Percentiles rank a stretch among this genome's conserved stretches.
These are phyloP conservation scores for Mortierella sp. DNA, from an alignment of 371 early-diverging fungal genomes.

Conservation along the genomic window DNA sequence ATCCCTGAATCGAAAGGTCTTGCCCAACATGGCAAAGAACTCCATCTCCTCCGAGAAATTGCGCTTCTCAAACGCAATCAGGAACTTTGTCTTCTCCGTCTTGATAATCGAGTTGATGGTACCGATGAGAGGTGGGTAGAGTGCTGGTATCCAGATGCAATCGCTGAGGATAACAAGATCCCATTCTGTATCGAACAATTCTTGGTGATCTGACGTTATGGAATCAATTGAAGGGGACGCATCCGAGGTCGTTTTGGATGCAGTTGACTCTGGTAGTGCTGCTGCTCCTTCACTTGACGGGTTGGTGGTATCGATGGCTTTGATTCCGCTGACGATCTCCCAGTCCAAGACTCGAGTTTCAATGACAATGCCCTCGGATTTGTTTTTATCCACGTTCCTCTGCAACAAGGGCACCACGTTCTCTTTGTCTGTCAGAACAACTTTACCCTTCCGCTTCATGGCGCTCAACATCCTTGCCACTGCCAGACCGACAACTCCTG, in stretches of 20 bases:
- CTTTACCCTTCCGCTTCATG: slow-evolving; percentile 13
- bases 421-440: slow-evolving; percentile 58
- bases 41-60: slow-evolving; percentile 65
- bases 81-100: slow-evolving; percentile 42
- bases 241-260: not conserved
- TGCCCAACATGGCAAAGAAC: slow-evolving; percentile 64
- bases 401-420: slow-evolving; percentile 57
- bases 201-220: slow-evolving; percentile 4
- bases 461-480: slow-evolving; percentile 43
- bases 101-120: slow-evolving; percentile 55
- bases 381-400: slow-evolving; percentile 56
- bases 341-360: slow-evolving; percentile 35
- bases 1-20: slow-evolving; percentile 63
- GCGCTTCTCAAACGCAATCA: slow-evolving; percentile 66
- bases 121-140: slow-evolving; percentile 58
- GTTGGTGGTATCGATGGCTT: not conserved
- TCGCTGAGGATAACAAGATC: slow-evolving; percentile 65
- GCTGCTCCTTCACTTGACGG: not conserved
- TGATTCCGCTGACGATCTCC: slow-evolving; percentile 44
- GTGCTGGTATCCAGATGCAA: slow-evolving; percentile 57
- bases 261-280: not conserved
- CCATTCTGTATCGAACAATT: slow-evolving; percentile 17
- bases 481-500: slow-evolving; percentile 62
- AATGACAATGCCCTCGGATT: slow-evolving; percentile 17
- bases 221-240: too few species aligned